Evolutionary conservation across 2,329 filamentous ascomycete genomes (phyloP).

Genomic region (Colletotrichum tropicale): DNA sequence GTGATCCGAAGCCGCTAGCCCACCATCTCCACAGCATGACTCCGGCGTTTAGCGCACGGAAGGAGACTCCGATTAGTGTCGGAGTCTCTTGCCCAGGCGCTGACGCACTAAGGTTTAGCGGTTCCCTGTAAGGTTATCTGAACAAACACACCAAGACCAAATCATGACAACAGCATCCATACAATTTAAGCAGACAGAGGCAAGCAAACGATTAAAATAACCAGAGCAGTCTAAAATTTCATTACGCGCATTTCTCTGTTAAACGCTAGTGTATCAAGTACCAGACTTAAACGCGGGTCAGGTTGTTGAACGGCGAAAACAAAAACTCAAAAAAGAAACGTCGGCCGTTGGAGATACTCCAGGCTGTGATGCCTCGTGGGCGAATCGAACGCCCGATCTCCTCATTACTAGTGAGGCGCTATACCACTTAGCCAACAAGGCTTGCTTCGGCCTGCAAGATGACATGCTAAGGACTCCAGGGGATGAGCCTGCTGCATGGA

Average conservation of each 20-base stretch:
- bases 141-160: background rate
- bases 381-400: slow-evolving; percentile 21
- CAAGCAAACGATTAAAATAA: background rate
- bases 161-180: background rate
- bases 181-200: background rate
- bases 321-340: background rate
- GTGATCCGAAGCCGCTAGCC: slow-evolving; percentile 4
- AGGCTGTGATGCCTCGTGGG: slow-evolving; percentile 2
- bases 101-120: background rate
- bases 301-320: background rate
- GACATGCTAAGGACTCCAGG: background rate
- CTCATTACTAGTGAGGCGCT: slow-evolving; percentile 22
- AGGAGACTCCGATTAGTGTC: background rate
- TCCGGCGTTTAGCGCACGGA: background rate
- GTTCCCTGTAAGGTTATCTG: background rate
- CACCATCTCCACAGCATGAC: background rate
- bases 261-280: background rate
- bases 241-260: background rate
- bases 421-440: slow-evolving; percentile 21
- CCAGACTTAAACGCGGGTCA: background rate
- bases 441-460: rapidly evolving
- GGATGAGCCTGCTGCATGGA: background rate
- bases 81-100: background rate
- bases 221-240: rapidly evolving
- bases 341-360: background rate